Conservation (phyloP, 352 stramenopile species). For the Phytophthora ramorum region DNA sequence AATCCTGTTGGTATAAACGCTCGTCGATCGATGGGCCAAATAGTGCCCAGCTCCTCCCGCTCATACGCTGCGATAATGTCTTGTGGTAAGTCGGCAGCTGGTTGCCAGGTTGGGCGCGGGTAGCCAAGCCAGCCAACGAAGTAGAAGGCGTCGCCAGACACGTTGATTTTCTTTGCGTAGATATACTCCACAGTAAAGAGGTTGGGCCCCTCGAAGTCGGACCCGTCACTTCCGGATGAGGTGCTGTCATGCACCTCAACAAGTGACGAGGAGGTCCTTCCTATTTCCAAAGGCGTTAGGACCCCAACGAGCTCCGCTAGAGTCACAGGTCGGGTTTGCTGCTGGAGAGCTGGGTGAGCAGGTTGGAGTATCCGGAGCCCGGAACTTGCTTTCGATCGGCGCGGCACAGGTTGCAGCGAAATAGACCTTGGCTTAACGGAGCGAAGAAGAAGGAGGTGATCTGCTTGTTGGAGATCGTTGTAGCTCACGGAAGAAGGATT, state of each 20-base stretch:
- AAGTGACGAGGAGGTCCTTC: background rate
- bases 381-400: too few relatives aligned
- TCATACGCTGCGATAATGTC: background rate
- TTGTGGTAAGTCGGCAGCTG: slow-evolving; percentile 13
- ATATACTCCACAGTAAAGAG: slow-evolving; percentile 4
- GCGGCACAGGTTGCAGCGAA: slow-evolving; percentile 10
- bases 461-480: slow-evolving; percentile 13
- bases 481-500: background rate
- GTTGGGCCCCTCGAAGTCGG: slow-evolving; percentile 4
- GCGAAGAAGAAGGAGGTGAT: slow-evolving; percentile 14
- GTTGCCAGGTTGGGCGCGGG: slow-evolving; percentile 4
- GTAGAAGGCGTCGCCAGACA: background rate
- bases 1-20: background rate
- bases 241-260: background rate
- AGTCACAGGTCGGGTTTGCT: background rate
- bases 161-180: slow-evolving; percentile 8
- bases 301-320: slow-evolving; percentile 2
- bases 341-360: slow-evolving; percentile 2
- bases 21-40: background rate
- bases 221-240: background rate
- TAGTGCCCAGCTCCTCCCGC: background rate
- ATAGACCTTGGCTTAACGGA: slow-evolving; percentile 7
- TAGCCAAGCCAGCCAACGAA: slow-evolving; percentile 6
- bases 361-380: slow-evolving; percentile 18
- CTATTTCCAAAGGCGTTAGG: too few relatives aligned